These are phyloP conservation scores for Alternaria consortialis DNA, from an alignment of 2,329 filamentous ascomycete species.

Conservation along the genomic window DNA sequence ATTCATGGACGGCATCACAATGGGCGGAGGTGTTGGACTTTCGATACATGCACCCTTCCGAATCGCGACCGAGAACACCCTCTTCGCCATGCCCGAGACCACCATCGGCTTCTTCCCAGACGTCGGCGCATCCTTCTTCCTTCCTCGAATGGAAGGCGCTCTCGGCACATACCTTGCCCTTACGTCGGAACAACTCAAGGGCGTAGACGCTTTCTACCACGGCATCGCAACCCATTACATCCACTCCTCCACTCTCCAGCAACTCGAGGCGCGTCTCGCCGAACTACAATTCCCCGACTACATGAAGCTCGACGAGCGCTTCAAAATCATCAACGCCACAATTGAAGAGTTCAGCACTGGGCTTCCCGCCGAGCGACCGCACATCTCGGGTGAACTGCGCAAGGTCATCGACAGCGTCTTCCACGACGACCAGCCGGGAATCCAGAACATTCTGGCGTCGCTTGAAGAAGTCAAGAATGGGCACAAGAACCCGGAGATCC, in stretches of 20 bases:
- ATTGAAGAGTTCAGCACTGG: constrained; percentile 92
- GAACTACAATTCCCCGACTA: constrained; percentile 90
- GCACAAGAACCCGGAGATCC: constrained; percentile 51
- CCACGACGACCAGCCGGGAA: constrained; percentile 62
- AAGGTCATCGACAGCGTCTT: constrained; percentile 78
- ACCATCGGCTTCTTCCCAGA: constrained; percentile 99
- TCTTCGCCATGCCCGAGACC: constrained; percentile 99
- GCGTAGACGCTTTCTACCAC: constrained; percentile 86
- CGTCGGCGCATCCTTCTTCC: constrained; percentile 94
- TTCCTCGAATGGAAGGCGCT: constrained; percentile 85
- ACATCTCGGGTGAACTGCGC: constrained; percentile 74
- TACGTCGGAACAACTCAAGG: constrained; percentile 83
- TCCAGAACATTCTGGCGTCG: constrained; percentile 75
- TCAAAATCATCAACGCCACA: constrained; percentile 80
- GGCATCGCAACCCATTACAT: constrained; percentile 96
- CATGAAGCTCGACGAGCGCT: constrained; percentile 68
- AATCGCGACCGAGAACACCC: constrained; percentile 92
- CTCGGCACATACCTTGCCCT: constrained; percentile 92
- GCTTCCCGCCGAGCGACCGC: constrained; percentile 68
- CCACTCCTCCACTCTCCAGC: constrained; percentile 84
- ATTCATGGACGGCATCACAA: constrained; percentile 97
- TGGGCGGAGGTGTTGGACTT: constrained; percentile 95
- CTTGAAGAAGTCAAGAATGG: constrained; percentile 62
- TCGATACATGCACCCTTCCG: constrained; percentile 95
- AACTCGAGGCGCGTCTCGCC: constrained; percentile 83